Base-by-base conservation (phyloP, 75 land plant species). In the Gnetum montanum region DNA sequence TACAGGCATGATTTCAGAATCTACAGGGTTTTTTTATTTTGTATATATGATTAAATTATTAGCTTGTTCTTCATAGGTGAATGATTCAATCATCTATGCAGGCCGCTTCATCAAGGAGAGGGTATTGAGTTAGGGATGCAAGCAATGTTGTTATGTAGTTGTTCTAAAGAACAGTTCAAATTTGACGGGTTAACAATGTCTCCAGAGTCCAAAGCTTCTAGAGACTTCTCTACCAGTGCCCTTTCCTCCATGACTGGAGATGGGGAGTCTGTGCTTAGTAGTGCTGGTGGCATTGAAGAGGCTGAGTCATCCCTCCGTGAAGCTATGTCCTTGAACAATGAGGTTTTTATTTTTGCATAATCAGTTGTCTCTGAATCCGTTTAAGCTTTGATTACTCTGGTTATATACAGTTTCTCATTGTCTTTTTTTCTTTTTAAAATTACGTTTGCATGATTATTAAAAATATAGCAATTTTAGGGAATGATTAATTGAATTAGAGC, bases 261-360 rank as follows among this genome's bases (percentile, higher is more conserved):
- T 50, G 60, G 68, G 63, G 91, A 77, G 1, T 66, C 78, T 0
- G 76, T 46, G 65, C 33, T 80, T 47, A 84, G 80, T 8, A n/a
- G n/a, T 15, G 82, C 83, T 33, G 49, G 49, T 43, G 71, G 77
- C 31, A 80, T 83, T 24, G 88, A 83, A 58, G 91, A 86, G 47
- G 88, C 66, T 27, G 90, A 86, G 60, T 79, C 87, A 4, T 65
- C 82, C 28, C 54, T 86, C 20, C 75, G 71, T 45, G 90, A 86
- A 69, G 83, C 88, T 44, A 69, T 86, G 7, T 83, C 88, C 15
- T 63, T 86, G 40, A 86, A 86, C 51, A 79, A 83, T 61, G 91
- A 86, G 83, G 91, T 83, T n/a, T 45, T 61, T 18, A 38, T 43
- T 18, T 54, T 7, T 31, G 45, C 57, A 18, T 54, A 34, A n/a